Evolutionary conservation across 164 flowering plant genomes (phyloP).

Genomic region (Euptelea pleiosperma): DNA sequence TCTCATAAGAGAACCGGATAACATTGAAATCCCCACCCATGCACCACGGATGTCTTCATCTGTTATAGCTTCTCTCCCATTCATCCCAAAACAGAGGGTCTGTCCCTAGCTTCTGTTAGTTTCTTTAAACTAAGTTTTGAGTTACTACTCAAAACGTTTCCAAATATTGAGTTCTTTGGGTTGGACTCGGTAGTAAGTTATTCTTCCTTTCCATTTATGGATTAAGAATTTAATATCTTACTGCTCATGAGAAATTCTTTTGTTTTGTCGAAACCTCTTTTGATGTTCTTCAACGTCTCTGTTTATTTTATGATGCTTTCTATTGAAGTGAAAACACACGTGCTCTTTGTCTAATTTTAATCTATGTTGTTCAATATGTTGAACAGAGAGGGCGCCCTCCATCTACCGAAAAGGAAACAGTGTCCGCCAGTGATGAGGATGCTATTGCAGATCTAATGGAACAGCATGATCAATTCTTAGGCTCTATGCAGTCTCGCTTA

Average conservation of each 20-base stretch:
- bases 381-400: conserved; percentile 40
- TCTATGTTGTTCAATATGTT: conserved; percentile 9
- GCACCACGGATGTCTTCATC: too few species aligned
- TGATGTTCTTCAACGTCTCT: too few species aligned
- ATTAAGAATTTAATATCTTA: too few species aligned
- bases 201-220: too few species aligned
- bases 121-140: background rate
- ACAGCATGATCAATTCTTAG: conserved; percentile 66
- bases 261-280: background rate
- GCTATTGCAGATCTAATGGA: conserved; percentile 57
- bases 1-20: too few species aligned
- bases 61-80: too few species aligned
- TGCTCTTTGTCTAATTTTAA: background rate
- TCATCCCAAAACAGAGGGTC: too few species aligned
- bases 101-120: too few species aligned
- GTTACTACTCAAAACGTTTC: background rate
- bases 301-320: background rate
- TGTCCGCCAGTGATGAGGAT: conserved; percentile 62
- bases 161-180: background rate
- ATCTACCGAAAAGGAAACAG: conserved; percentile 47
- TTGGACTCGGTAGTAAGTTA: background rate
- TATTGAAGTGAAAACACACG: background rate
- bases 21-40: too few species aligned
- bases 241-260: background rate
- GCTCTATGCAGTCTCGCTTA: conserved; percentile 78